phyloP scores from a whole-genome alignment of 352 stramenopile species.

The Globisporangium irregulare region DNA sequence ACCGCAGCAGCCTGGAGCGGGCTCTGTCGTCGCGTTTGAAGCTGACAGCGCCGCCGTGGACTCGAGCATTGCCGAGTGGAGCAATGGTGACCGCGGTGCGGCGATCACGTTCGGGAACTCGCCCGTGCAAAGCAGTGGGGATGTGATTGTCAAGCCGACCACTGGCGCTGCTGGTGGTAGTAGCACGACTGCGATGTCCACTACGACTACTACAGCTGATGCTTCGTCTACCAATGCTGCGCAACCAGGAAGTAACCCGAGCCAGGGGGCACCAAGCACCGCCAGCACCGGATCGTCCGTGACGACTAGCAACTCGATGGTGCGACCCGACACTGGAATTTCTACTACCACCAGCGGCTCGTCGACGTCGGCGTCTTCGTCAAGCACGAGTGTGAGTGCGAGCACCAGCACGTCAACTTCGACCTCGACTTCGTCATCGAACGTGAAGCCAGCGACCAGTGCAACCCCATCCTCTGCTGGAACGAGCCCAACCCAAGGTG shows the following conservation, averaged over 20 bases:
- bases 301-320: not conserved
- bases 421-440: not conserved
- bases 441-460: slow-evolving; percentile 6
- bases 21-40: not conserved
- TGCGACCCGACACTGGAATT: not conserved
- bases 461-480: not conserved
- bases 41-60: slow-evolving; percentile 3
- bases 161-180: not conserved
- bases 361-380: not conserved
- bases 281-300: not conserved
- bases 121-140: slow-evolving; percentile 8
- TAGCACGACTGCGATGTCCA: not conserved
- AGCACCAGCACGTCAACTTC: not conserved
- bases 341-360: not conserved
- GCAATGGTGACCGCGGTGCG: not conserved
- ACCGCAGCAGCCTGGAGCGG: not conserved
- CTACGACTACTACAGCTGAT: not conserved
- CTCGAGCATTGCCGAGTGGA: slow-evolving; percentile 8
- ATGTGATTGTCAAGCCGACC: not conserved
- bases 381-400: not conserved
- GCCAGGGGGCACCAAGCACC: not conserved
- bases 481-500: not conserved
- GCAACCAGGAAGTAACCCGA: not conserved
- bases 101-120: slow-evolving; percentile 7
- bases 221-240: not conserved